Base-by-base conservation (phyloP, 768 basidiomycete species). In the Gyrodon lividus region DNA sequence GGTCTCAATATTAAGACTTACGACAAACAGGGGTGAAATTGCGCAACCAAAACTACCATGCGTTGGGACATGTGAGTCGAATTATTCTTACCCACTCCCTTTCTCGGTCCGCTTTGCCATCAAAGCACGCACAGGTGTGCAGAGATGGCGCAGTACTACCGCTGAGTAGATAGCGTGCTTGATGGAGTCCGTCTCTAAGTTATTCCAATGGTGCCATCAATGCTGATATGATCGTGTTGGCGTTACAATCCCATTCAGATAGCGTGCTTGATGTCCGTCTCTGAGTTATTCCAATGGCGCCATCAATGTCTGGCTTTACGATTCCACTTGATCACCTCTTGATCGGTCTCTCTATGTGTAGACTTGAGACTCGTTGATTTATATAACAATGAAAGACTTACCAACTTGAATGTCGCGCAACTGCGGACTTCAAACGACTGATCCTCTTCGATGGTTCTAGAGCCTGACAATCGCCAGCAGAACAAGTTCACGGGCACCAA, bases 11-110 rank as follows among this genome's bases (percentile, higher is more conserved):
- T 53, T 6, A 33, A 23, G 3, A 12, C 23, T 59, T 58, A 46
- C 61, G 55, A 42, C 44, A 58, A 13, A 26, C 8, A 24, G 50
- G 14, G 40, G 16, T 7, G 31, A 38, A 38, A 66, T 64, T 56
- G 54, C 61, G 61, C 57, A 57, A 66, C 48, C 50, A 40, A 19
- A 13, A 7, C 10, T 31, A 31, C 33, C 43, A 42, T 16, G 13
- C 20, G 23, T 20, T 12, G 31, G 52, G 31, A 31, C 59, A 52
- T 59, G 59, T 56, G 59, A 57, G 48, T 39, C 12, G 5, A 49
- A 48, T 48, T 41, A 46, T 59, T 53, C 48, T 46, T 46, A 50
- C 7, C 41, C 37, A 16, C 30, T 60, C 26, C 56, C 50, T 50
- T 58, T 59, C 28, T 57, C 20, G 19, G 19, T 22, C 28, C 30